phyloP scores from a whole-genome alignment of 768 basidiomycete species.

The Serendipita sp. region DNA sequence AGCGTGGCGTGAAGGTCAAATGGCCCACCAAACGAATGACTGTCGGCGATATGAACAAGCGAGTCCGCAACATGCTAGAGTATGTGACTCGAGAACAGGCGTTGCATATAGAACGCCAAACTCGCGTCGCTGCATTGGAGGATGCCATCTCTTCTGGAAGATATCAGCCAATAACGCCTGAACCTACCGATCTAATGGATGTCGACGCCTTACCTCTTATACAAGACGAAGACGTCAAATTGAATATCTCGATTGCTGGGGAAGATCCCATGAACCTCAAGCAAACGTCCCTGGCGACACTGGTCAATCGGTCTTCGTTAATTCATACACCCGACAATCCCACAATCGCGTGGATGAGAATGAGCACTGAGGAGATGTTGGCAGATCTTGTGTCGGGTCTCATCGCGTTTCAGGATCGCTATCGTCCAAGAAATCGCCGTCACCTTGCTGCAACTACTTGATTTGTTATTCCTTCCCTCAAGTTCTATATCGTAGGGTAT shows the following conservation, averaged over 20 bases:
- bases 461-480: background rate
- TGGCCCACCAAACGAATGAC: conserved; percentile 93
- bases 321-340: background rate
- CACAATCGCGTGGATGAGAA: conserved; percentile 4
- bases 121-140: conserved; percentile 51
- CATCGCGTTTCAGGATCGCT: background rate
- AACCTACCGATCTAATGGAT: conserved; percentile 1
- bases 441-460: background rate
- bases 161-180: background rate
- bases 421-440: background rate
- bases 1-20: conserved; percentile 73
- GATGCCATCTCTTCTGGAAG: conserved; percentile 25
- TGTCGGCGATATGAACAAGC: conserved; percentile 94
- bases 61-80: conserved; percentile 75
- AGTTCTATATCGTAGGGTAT: background rate
- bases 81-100: conserved; percentile 88
- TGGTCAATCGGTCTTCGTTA: background rate
- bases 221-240: background rate
- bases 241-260: background rate
- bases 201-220: background rate
- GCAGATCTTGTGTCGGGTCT: background rate
- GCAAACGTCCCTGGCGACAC: background rate
- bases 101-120: conserved; percentile 49
- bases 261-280: background rate
- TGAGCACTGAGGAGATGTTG: background rate